Percentiles rank a stretch among this genome's conserved stretches.
phyloP scores from a whole-genome alignment of 2,329 filamentous ascomycete genomes.

The Talaromyces sp. region DNA sequence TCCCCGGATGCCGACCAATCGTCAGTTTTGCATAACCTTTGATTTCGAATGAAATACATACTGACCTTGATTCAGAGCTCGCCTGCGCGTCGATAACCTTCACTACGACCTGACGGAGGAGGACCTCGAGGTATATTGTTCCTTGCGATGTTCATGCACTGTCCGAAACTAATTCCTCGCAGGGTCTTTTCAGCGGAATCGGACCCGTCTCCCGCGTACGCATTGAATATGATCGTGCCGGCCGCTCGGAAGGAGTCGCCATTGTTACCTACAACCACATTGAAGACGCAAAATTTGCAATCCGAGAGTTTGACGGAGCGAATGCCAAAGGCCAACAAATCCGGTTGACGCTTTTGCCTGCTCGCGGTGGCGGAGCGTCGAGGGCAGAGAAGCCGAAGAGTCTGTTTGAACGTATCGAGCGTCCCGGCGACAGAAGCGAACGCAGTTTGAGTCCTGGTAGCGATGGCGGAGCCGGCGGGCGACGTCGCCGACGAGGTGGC shows the following conservation, averaged over 20 bases:
- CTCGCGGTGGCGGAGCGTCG: constrained; percentile 37
- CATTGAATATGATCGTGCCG: constrained; percentile 78
- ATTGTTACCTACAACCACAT: constrained; percentile 72
- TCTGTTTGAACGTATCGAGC: constrained; percentile 60
- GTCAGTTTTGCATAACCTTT: constrained; percentile 25
- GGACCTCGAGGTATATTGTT: constrained; percentile 65
- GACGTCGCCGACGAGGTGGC: constrained; percentile 29
- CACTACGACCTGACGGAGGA: constrained; percentile 87
- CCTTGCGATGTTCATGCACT: background rate
- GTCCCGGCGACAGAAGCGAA: constrained; percentile 32
- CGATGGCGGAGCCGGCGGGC: constrained; percentile 28
- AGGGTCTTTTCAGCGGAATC: constrained; percentile 78
- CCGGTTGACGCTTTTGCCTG: constrained; percentile 62
- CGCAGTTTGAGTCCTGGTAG: constrained; percentile 39
- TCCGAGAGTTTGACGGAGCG: constrained; percentile 78
- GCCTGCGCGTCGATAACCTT: constrained; percentile 79
- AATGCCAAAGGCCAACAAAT: constrained; percentile 90
- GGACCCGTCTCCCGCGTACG: constrained; percentile 65
- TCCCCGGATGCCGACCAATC: constrained; percentile 27
- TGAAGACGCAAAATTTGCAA: constrained; percentile 67
- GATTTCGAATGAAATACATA: constrained; percentile 7
- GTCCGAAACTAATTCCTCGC: background rate
- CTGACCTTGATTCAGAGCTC: constrained; percentile 53
- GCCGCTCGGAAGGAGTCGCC: constrained; percentile 78
- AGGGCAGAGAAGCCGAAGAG: constrained; percentile 51